Evolutionary conservation across 1,284 basidiomycete species (phyloP).

Genomic region (Cystobasidium sp.): DNA sequence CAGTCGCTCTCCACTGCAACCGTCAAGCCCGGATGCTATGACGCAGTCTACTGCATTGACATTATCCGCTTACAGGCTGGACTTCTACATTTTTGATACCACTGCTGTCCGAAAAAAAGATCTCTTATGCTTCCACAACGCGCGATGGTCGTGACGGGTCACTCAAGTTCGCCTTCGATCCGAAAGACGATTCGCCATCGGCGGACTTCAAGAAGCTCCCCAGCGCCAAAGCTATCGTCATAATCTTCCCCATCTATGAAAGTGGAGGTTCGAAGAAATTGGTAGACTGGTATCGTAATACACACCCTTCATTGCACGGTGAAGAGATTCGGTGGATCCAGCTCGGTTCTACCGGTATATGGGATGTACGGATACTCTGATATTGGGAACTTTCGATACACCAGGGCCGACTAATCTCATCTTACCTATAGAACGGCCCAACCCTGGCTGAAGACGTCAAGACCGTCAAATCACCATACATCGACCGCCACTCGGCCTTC

Average conservation of each 20-base stretch:
- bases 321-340: slow-evolving; percentile 62
- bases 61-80: slow-evolving; percentile 58
- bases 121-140: slow-evolving; percentile 66
- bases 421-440: slow-evolving; percentile 48
- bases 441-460: slow-evolving; percentile 48
- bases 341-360: slow-evolving; percentile 68
- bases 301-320: slow-evolving; percentile 24
- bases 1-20: background rate
- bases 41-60: background rate
- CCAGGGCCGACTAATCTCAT: slow-evolving; percentile 7
- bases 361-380: slow-evolving; percentile 62
- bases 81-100: slow-evolving; percentile 68
- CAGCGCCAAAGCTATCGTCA: slow-evolving; percentile 65
- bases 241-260: slow-evolving; percentile 67
- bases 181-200: slow-evolving; percentile 55
- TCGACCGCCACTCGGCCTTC: slow-evolving; percentile 63
- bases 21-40: background rate
- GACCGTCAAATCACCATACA: slow-evolving; percentile 57
- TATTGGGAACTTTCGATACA: too few species aligned
- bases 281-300: slow-evolving; percentile 56
- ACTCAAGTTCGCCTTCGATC: slow-evolving; percentile 56
- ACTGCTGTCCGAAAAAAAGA: slow-evolving; percentile 58
- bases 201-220: slow-evolving; percentile 63
- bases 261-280: slow-evolving; percentile 60
- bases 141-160: slow-evolving; percentile 59